Evolutionary conservation across 2,329 filamentous ascomycete species (phyloP).

Genomic region (Didymella arachidicola): DNA sequence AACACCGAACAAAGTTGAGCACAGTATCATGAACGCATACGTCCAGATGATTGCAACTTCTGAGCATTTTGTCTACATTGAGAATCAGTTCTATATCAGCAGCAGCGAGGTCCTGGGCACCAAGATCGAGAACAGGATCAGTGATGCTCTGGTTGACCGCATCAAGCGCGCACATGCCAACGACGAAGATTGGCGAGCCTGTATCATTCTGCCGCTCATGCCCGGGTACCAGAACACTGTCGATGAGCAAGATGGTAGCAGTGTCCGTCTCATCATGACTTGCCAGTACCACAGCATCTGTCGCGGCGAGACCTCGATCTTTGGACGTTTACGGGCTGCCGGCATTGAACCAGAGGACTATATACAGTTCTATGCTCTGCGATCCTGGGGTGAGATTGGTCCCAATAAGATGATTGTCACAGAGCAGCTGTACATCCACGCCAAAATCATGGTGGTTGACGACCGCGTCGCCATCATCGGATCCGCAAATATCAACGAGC

Average conservation of each 20-base stretch:
- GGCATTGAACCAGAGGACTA: slow-evolving; percentile 94
- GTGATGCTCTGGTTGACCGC: slow-evolving; percentile 90
- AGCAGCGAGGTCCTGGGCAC: slow-evolving; percentile 88
- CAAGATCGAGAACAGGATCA: slow-evolving; percentile 90
- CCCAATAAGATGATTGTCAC: slow-evolving; percentile 83
- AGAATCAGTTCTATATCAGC: slow-evolving; percentile 98
- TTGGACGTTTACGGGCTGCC: slow-evolving; percentile 78
- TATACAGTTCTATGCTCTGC: slow-evolving; percentile 91
- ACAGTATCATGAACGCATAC: slow-evolving; percentile 96
- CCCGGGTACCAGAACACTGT: slow-evolving; percentile 99
- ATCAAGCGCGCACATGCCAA: slow-evolving; percentile 85
- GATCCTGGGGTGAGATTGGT: slow-evolving; percentile 91
- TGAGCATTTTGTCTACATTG: slow-evolving; percentile 97
- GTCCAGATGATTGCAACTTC: slow-evolving; percentile 93
- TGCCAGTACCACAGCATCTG: slow-evolving; percentile 97
- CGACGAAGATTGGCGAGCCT: slow-evolving; percentile 86
- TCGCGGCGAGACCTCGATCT: slow-evolving; percentile 89
- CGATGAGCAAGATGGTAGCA: slow-evolving; percentile 90
- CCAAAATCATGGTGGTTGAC: slow-evolving; percentile 95
- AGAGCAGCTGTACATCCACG: slow-evolving; percentile 97
- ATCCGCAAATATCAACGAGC: slow-evolving; percentile 98
- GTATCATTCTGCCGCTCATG: slow-evolving; percentile 92
- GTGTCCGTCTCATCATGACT: slow-evolving; percentile 93
- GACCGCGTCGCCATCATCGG: slow-evolving; percentile 93
- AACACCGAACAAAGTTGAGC: slow-evolving; percentile 80